phyloP scores from a whole-genome alignment of 768 basidiomycete genomes.

The Omphalotus guepiniiformis region DNA sequence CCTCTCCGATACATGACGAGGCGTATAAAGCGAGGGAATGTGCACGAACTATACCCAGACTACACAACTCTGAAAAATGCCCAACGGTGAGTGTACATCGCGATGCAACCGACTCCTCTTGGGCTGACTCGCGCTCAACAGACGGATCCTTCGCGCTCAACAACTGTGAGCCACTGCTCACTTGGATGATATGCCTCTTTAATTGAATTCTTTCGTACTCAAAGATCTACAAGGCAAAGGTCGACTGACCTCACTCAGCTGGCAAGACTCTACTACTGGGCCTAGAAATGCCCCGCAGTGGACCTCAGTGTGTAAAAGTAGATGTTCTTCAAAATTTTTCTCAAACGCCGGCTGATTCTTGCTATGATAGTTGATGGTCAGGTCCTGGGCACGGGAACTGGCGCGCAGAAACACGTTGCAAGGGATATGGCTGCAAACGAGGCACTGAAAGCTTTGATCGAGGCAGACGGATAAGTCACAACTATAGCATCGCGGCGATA shows the following conservation, averaged over 20 bases:
- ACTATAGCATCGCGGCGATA: too few species aligned
- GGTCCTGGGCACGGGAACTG: slow-evolving; percentile 45
- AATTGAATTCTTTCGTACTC: neutral
- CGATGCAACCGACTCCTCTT: neutral
- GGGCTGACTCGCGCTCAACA: too few species aligned
- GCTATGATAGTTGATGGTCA: slow-evolving; percentile 44
- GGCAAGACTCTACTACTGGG: slow-evolving; percentile 46
- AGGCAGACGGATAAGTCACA: neutral
- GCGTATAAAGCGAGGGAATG: neutral
- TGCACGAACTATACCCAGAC: neutral
- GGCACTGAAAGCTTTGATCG: slow-evolving; percentile 36
- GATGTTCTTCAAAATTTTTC: slow-evolving; percentile 10
- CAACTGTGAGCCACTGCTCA: slow-evolving; percentile 31
- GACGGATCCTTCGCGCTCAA: slow-evolving; percentile 34
- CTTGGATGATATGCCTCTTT: neutral
- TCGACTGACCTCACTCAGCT: slow-evolving; percentile 43
- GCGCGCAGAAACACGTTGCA: slow-evolving; percentile 46
- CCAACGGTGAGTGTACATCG: slow-evolving; percentile 20
- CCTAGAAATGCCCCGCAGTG: slow-evolving; percentile 44
- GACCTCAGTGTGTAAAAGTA: slow-evolving; percentile 61
- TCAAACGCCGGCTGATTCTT: slow-evolving; percentile 8
- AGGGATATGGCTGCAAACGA: slow-evolving; percentile 42
- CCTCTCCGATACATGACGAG: neutral
- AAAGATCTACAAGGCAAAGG: slow-evolving; percentile 53
- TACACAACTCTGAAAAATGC: slow-evolving; percentile 13